These are phyloP conservation scores for Balamuthia mandrillaris DNA, from an alignment of 208 protist species.

Conservation along the genomic window DNA sequence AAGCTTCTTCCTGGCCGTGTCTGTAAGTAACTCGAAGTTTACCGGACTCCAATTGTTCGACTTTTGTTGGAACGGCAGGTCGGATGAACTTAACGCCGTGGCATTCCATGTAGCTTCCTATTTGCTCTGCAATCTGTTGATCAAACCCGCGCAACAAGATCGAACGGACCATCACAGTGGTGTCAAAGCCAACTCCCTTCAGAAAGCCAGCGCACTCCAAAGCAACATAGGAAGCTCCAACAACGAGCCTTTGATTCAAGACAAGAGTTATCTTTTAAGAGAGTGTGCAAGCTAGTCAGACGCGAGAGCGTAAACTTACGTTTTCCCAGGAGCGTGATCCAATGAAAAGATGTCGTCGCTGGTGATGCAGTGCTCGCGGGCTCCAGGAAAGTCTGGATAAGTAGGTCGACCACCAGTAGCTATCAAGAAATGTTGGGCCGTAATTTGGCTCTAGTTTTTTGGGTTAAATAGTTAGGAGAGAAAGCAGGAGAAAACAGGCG, in stretches of 20 bases:
- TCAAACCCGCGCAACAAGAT: slow-evolving; percentile 88
- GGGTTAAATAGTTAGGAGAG: background rate
- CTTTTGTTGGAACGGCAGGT: slow-evolving; percentile 3
- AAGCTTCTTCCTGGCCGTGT: background rate
- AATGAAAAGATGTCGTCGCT: slow-evolving; percentile 82
- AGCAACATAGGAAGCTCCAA: slow-evolving; percentile 86
- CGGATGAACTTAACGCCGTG: slow-evolving; percentile 56
- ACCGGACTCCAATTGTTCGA: slow-evolving; percentile 5
- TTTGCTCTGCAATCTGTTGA: slow-evolving; percentile 69
- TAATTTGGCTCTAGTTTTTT: slow-evolving; percentile 35
- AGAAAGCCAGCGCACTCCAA: slow-evolving; percentile 88
- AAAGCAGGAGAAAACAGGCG: background rate
- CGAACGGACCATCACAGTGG: slow-evolving; percentile 82
- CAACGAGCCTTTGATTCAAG: slow-evolving; percentile 32
- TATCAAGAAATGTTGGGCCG: slow-evolving; percentile 68
- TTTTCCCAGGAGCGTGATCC: slow-evolving; percentile 72
- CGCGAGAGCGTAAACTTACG: slow-evolving; percentile 17
- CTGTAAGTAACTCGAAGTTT: slow-evolving; percentile 3
- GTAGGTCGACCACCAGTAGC: slow-evolving; percentile 74
- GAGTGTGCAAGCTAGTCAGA: background rate
- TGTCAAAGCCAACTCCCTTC: slow-evolving; percentile 74
- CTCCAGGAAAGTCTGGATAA: slow-evolving; percentile 69
- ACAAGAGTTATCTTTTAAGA: background rate
- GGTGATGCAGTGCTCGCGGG: slow-evolving; percentile 69
- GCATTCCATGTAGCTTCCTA: slow-evolving; percentile 69